Evolutionary conservation across 192 early-diverging fungal genomes (phyloP).

Genomic region (Coemansia sp.): DNA sequence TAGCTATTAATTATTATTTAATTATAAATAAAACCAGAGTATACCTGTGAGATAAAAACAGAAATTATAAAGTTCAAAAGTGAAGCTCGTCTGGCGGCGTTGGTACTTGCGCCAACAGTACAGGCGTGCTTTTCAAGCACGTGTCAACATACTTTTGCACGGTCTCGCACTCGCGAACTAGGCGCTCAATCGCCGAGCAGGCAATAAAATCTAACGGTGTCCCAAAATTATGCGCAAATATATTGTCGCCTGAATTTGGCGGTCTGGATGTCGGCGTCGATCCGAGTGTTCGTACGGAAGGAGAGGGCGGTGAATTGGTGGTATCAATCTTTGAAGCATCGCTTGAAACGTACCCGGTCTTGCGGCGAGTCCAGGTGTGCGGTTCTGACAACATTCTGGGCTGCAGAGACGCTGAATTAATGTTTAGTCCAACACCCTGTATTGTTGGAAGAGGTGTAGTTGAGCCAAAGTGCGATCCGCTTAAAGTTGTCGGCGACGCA

Average conservation of each 20-base stretch:
- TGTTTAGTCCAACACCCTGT: background rate
- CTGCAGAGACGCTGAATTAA: background rate
- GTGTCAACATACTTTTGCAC: background rate
- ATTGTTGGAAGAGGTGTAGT: background rate
- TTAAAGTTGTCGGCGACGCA: background rate
- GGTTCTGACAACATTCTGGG: background rate
- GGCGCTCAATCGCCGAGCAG: background rate
- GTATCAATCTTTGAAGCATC: background rate
- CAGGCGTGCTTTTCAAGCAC: background rate
- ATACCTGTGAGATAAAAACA: background rate
- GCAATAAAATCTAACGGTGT: background rate
- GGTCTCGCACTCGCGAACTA: constrained; percentile 7
- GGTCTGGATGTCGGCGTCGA: background rate
- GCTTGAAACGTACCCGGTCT: background rate
- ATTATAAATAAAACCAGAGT: background rate
- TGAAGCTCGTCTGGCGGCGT: background rate
- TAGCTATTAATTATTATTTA: background rate
- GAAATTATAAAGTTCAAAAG: background rate
- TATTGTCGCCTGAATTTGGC: background rate
- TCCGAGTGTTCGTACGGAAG: background rate
- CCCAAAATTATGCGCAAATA: background rate
- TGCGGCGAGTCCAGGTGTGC: background rate
- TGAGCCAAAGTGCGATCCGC: background rate
- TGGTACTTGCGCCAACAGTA: background rate
- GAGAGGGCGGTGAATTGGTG: background rate